These are phyloP conservation scores for Aspergillus indologenus DNA, from an alignment of 495 filamentous ascomycete genomes.

Conservation along the genomic window DNA sequence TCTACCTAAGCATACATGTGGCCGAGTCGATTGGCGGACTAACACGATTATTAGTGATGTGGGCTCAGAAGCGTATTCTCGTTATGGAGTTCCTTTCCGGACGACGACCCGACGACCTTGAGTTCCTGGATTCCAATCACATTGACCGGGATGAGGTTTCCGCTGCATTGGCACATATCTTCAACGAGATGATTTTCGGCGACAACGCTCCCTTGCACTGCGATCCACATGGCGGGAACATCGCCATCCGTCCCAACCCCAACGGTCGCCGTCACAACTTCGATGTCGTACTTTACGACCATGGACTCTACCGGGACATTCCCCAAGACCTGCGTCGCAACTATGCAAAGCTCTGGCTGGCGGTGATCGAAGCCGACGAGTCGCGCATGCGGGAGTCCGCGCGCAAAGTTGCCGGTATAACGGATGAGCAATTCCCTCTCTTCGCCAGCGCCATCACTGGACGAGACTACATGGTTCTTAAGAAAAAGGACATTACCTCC, in stretches of 20 bases:
- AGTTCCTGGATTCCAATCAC: conserved; percentile 75
- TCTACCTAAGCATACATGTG: background rate
- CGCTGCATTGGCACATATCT: conserved; percentile 84
- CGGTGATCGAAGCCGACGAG: conserved; percentile 86
- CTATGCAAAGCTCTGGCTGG: conserved; percentile 97
- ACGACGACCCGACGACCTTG: conserved; percentile 82
- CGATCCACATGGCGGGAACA: conserved; percentile 96
- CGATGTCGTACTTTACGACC: conserved; percentile 97
- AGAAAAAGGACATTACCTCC: conserved; percentile 56
- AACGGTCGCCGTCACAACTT: conserved; percentile 69
- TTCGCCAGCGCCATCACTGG: conserved; percentile 98
- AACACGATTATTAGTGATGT: conserved; percentile 64
- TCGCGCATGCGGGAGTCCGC: conserved; percentile 82
- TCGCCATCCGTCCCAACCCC: conserved; percentile 78
- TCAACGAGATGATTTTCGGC: conserved; percentile 99
- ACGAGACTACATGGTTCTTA: conserved; percentile 77
- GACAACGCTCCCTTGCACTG: conserved; percentile 87
- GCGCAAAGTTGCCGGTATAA: conserved; percentile 81
- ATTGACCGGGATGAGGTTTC: conserved; percentile 97
- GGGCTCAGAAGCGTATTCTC: conserved; percentile 83
- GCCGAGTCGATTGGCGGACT: conserved; percentile 7
- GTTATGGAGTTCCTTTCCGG: conserved; percentile 96
- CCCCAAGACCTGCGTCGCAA: conserved; percentile 70
- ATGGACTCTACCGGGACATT: conserved; percentile 94
- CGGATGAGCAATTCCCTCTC: conserved; percentile 87